Base-by-base conservation (phyloP, 2,329 filamentous ascomycete species). In the Teratosphaeria destructans region DNA sequence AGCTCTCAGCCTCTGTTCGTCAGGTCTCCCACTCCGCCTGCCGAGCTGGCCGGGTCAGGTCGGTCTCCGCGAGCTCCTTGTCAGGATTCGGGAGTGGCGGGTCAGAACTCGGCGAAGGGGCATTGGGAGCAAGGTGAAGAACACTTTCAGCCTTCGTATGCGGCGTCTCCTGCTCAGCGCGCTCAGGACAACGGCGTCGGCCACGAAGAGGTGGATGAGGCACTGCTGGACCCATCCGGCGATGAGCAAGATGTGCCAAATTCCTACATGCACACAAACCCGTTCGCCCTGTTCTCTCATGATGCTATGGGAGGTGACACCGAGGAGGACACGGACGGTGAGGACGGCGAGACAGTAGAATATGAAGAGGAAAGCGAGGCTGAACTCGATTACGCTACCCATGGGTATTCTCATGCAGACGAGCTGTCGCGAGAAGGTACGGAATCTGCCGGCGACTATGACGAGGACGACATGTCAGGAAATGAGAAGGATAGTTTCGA, bases 161-260 rank as follows among this genome's bases (percentile, higher is more conserved):
- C 54, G 16, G 11, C 14, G n/a, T 27, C 39, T 7, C 56, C 35
- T 53, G 56, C 59, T 29, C 56, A 58, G 49, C 35, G 39, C 6
- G 11, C 43, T 35, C n/a, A n/a, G 49, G 32, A 19, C 0, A 56
- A 47, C 32, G 75, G 72, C 35, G 77, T 71, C 60, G 76, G 77
- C 47, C 74, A 77, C 6, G 73, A 76, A 12, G 76, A 77, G 58
- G 75, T 78, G 59, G 26, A 35, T 10, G 57, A 55, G 37, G 58
- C 53, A 16, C 14, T 47, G 39, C 54, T 47, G n/a, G 56, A 56
- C 19, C 19, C 19, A 14, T 23, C 5, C 12, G 39, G 29, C 14
- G 65, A 60, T 6, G 60, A 54, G 10, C 62, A 62, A 54, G 62
- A 65, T 3, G 55, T 59, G 55, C 39, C 58, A 12, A 55, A 54